phyloP scores from a whole-genome alignment of 1,284 basidiomycete species.

The Fomitopsis pinicola region DNA sequence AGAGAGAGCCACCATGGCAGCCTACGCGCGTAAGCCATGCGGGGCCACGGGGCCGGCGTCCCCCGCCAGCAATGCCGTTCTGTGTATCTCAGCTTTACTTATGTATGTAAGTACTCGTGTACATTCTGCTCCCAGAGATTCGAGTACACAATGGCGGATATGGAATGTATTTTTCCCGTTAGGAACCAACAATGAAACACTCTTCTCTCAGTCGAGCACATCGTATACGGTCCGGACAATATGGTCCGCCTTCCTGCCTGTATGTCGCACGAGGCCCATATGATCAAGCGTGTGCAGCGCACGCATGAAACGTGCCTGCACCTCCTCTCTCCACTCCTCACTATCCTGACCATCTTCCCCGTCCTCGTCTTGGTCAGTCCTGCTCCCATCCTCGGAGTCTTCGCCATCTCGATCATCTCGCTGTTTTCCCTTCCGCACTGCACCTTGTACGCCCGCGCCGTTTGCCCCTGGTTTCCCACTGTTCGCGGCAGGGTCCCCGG shows the following conservation, averaged over 20 bases:
- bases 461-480: background rate
- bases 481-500: background rate
- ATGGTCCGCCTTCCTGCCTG: constrained; percentile 71
- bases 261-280: constrained; percentile 74
- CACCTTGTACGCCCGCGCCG: background rate
- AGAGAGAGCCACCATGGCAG: no score
- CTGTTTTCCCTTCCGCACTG: constrained; percentile 8
- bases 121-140: no score
- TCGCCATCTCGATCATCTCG: background rate
- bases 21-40: no score
- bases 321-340: constrained; percentile 55
- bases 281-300: constrained; percentile 77
- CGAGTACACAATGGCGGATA: no score
- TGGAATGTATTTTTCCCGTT: no score
- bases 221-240: constrained; percentile 67
- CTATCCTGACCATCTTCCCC: constrained; percentile 34
- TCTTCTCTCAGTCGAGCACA: constrained; percentile 26
- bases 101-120: no score
- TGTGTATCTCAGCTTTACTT: no score
- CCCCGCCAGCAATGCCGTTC: no score
- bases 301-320: constrained; percentile 73
- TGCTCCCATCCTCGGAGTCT: constrained; percentile 9
- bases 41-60: no score
- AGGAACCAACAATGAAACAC: no score
- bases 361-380: constrained; percentile 25